phyloP scores from a whole-genome alignment of 2,329 filamentous ascomycete species.

The Penicillium palitans region DNA sequence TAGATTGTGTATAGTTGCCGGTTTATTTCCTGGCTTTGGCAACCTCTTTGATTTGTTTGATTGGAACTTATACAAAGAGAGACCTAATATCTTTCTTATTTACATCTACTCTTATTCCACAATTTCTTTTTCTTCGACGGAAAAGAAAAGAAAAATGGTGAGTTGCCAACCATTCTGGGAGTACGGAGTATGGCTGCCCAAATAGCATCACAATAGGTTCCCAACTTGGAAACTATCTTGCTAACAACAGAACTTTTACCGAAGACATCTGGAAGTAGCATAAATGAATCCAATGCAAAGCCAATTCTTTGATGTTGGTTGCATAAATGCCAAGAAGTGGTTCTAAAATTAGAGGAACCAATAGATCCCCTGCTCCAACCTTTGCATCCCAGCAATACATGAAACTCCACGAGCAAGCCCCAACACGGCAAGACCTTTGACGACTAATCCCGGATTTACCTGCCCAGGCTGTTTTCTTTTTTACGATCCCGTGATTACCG shows the following conservation, averaged over 20 bases:
- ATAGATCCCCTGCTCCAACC: not conserved
- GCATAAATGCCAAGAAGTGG: not conserved
- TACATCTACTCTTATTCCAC: not conserved
- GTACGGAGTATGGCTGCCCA: not conserved
- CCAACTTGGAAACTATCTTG: not conserved
- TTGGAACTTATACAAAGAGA: not conserved
- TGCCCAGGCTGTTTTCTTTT: not conserved
- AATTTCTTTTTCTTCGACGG: not conserved
- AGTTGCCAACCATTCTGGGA: not conserved
- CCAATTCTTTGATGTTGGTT: not conserved
- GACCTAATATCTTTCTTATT: not conserved
- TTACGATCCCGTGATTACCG: not conserved
- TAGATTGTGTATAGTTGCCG: not conserved
- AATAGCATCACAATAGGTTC: not conserved
- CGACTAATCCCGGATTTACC: not conserved
- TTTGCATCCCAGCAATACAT: not conserved
- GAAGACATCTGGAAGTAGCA: not conserved
- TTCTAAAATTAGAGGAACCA: slow-evolving; percentile 4
- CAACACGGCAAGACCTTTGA: not conserved
- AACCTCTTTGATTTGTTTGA: not conserved
- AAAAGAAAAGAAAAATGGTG: not conserved
- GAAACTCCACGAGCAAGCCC: not conserved
- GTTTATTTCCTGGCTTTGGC: not conserved
- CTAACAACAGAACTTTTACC: not conserved
- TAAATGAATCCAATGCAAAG: not conserved